Conservation (phyloP, 257 asterid species). For the Primulina eburnea region DNA sequence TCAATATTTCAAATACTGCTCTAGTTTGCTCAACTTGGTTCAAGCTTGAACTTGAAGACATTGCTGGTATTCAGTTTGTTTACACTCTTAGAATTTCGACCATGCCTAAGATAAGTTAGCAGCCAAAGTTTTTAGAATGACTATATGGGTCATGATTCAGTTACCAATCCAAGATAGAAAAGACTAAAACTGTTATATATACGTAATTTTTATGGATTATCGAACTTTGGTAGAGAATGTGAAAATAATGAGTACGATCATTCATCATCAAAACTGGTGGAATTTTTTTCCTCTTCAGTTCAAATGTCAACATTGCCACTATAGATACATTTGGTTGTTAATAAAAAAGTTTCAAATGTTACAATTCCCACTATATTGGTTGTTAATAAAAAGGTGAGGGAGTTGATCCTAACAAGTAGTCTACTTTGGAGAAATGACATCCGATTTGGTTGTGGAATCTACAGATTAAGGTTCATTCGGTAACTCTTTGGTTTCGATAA, state of each 20-base stretch:
- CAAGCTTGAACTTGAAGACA: too few relatives aligned
- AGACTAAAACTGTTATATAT: conserved; percentile 1
- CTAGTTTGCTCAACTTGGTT: too few relatives aligned
- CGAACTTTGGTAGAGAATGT: background rate
- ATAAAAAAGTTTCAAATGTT: too few relatives aligned
- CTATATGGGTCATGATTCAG: background rate
- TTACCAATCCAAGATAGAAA: background rate
- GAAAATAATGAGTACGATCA: background rate
- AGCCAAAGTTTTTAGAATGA: background rate
- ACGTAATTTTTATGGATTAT: background rate
- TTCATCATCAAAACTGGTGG: background rate
- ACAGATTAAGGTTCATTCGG: too few relatives aligned
- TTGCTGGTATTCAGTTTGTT: too few relatives aligned
- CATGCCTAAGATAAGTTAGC: conserved; percentile 6
- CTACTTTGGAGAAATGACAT: too few relatives aligned
- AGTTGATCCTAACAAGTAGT: too few relatives aligned
- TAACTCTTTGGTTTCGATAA: too few relatives aligned
- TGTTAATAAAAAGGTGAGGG: too few relatives aligned
- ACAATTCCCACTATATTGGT: too few relatives aligned
- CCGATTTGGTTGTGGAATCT: too few relatives aligned
- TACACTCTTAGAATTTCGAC: conserved; percentile 1
- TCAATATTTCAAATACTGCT: background rate
- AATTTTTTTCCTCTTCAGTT: background rate
- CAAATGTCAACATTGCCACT: conserved; percentile 6
- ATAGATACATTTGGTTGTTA: background rate